These are phyloP conservation scores for Zalaria sp. DNA, from an alignment of 2,329 filamentous ascomycete genomes.

Conservation along the genomic window DNA sequence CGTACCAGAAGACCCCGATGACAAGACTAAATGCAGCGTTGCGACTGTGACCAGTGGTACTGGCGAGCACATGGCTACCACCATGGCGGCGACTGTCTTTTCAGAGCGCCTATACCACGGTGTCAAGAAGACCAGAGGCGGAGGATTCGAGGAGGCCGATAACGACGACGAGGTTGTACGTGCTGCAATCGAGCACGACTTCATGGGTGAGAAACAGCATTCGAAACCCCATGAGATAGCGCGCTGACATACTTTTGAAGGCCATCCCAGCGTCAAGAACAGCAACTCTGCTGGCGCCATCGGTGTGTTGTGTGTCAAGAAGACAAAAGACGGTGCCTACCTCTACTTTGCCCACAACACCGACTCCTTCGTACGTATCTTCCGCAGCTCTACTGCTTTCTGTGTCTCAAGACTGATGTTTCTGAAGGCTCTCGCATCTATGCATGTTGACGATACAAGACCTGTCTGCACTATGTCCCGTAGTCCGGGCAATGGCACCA, in stretches of 20 bases:
- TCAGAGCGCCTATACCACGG: conserved; percentile 71
- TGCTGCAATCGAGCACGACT: conserved; percentile 73
- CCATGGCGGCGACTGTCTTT: conserved; percentile 76
- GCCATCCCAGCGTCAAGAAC: conserved; percentile 66
- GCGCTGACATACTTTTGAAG: conserved; percentile 16
- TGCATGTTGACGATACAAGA: conserved; percentile 62
- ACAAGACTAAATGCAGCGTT: conserved; percentile 55
- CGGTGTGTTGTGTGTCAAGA: conserved; percentile 82
- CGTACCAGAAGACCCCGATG: conserved; percentile 59
- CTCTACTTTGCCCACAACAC: conserved; percentile 96
- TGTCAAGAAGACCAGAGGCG: conserved; percentile 45
- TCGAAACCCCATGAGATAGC: neutral
- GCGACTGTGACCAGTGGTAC: conserved; percentile 87
- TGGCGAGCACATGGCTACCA: conserved; percentile 95
- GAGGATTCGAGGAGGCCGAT: conserved; percentile 32
- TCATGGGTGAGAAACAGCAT: conserved; percentile 62
- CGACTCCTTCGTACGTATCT: conserved; percentile 49
- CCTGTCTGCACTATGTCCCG: conserved; percentile 85
- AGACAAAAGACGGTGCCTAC: conserved; percentile 58
- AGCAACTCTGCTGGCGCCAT: conserved; percentile 79
- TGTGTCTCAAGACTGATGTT: conserved; percentile 3
- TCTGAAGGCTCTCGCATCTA: conserved; percentile 60
- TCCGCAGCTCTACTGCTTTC: neutral
- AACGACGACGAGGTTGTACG: conserved; percentile 58
- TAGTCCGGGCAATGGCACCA: conserved; percentile 36